phyloP scores from a whole-genome alignment of 345 rosid genomes.

The Theobroma cacao region DNA sequence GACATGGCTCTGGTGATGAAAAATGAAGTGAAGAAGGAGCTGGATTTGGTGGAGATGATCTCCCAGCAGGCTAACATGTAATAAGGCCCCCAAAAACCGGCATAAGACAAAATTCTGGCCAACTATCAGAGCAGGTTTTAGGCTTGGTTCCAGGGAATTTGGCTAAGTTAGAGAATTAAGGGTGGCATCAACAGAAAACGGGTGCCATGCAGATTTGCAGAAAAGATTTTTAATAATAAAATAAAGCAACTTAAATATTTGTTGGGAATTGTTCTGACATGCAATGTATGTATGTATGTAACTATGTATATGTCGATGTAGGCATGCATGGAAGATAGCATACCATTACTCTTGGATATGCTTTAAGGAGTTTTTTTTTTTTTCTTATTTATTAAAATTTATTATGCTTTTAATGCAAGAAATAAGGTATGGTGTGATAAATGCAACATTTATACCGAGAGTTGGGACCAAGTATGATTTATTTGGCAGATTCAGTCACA shows the following conservation, averaged over 20 bases:
- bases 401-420: not conserved
- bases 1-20: constrained; percentile 19
- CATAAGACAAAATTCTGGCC: not conserved
- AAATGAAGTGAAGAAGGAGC: constrained; percentile 39
- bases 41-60: constrained; percentile 66
- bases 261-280: not conserved
- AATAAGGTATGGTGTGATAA: no score
- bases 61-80: constrained; percentile 25
- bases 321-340: not conserved
- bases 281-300: not conserved
- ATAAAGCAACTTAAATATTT: not conserved
- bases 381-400: not conserved
- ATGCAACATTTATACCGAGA: no score
- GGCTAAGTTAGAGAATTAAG: not conserved
- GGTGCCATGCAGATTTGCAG: not conserved
- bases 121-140: not conserved
- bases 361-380: not conserved
- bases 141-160: not conserved
- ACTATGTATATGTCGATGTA: not conserved
- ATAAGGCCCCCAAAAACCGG: not conserved
- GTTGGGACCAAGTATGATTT: no score
- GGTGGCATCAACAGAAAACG: not conserved
- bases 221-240: not conserved
- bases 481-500: no score
- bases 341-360: not conserved